A percentile compares a stretch with the other conserved stretches of the same genome.
Conservation (phyloP, 2,329 filamentous ascomycete species). For the Pseudogymnoascus sp. region DNA sequence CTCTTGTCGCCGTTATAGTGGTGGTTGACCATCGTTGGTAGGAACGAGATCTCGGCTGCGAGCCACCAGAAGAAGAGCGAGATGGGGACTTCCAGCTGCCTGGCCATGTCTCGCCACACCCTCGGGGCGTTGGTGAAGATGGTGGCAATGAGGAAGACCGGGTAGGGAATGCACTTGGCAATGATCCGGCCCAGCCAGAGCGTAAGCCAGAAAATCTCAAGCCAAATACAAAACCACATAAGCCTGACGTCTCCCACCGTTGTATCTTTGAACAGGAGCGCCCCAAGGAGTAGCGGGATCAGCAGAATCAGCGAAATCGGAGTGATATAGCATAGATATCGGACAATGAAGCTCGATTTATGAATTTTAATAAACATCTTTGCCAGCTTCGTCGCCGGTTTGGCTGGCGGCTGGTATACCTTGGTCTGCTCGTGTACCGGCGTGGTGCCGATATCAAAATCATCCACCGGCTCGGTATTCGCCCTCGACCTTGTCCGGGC, state of each 20-base stretch:
- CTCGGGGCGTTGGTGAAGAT: conserved; percentile 76
- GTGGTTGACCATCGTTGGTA: conserved; percentile 65
- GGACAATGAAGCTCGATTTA: conserved; percentile 54
- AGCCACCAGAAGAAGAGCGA: conserved; percentile 91
- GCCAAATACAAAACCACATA: conserved; percentile 91
- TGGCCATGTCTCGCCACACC: conserved; percentile 87
- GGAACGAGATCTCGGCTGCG: conserved; percentile 75
- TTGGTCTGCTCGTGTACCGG: conserved; percentile 59
- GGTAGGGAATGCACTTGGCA: conserved; percentile 54
- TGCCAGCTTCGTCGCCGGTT: conserved; percentile 52
- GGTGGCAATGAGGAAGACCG: conserved; percentile 56
- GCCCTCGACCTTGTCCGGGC: conserved; percentile 36
- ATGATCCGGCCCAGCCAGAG: conserved; percentile 67
- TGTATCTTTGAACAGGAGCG: conserved; percentile 47
- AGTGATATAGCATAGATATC: conserved; percentile 64
- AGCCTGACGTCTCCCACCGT: conserved; percentile 67
- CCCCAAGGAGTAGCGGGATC: conserved; percentile 59
- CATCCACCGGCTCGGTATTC: conserved; percentile 50
- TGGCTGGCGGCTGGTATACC: conserved; percentile 54
- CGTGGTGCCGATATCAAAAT: conserved; percentile 45
- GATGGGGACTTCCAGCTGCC: conserved; percentile 73
- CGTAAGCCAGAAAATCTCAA: conserved; percentile 86
- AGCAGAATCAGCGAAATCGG: conserved; percentile 56
- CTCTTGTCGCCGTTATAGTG: conserved; percentile 40
- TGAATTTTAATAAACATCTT: conserved; percentile 58